Percentiles rank a stretch among this genome's conserved stretches.
Conservation (phyloP, 345 rosid species). For the Acer saccharum region DNA sequence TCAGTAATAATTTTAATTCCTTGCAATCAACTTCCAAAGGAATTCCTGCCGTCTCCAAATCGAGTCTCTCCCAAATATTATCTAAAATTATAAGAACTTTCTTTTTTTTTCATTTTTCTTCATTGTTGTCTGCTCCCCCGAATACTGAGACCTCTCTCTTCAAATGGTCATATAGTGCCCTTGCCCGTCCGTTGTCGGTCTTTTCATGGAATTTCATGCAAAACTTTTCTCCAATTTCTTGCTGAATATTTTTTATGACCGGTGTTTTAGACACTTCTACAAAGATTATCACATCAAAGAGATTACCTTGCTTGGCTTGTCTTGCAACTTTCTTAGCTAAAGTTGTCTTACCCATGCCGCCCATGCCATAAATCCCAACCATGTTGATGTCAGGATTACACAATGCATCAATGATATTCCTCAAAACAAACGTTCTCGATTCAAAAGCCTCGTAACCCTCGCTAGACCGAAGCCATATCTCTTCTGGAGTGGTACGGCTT, state of each 20-base stretch:
- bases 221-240: neutral
- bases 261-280: neutral
- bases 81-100: too few relatives aligned
- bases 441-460: neutral
- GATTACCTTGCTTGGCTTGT: neutral
- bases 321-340: neutral
- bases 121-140: too few relatives aligned
- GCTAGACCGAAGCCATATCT: neutral
- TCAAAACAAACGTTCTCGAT: neutral
- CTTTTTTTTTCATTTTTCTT: too few relatives aligned
- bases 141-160: too few relatives aligned
- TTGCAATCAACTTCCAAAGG: too few relatives aligned
- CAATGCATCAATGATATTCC: neutral
- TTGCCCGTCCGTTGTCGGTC: neutral
- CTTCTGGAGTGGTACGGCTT: neutral
- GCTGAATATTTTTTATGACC: neutral
- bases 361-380: constrained; percentile 11
- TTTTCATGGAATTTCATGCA: neutral
- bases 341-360: constrained; percentile 9
- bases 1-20: too few relatives aligned
- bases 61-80: too few relatives aligned
- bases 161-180: too few relatives aligned
- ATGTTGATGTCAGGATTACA: neutral
- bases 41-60: too few relatives aligned
- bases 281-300: neutral